These are phyloP conservation scores for Berberis vulgaris DNA, from an alignment of 164 flowering plant genomes.

Conservation along the genomic window DNA sequence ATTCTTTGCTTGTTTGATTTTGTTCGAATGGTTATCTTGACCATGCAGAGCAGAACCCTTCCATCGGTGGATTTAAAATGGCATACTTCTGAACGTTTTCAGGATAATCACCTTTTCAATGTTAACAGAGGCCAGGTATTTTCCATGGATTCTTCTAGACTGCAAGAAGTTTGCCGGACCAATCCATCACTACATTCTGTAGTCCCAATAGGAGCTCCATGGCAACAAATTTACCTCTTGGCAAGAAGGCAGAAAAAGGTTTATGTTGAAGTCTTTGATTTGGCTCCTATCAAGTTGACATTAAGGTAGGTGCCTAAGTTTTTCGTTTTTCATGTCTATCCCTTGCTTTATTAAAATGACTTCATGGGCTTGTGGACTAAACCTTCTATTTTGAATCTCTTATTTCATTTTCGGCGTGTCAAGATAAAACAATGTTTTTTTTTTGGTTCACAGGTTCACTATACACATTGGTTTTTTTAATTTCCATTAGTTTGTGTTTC, in stretches of 20 bases:
- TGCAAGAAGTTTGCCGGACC: slow-evolving; percentile 14
- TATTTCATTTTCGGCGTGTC: no score
- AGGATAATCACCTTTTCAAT: slow-evolving; percentile 11
- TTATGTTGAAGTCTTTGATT: slow-evolving; percentile 63
- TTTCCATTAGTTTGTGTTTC: no score
- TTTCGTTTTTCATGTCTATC: not conserved
- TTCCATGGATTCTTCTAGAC: slow-evolving; percentile 11
- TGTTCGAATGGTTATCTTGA: slow-evolving; percentile 34
- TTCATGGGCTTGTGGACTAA: not conserved
- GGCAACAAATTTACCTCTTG: slow-evolving; percentile 80
- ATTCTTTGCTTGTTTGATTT: slow-evolving; percentile 56
- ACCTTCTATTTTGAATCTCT: not conserved
- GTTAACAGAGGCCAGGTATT: slow-evolving; percentile 11
- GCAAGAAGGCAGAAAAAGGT: slow-evolving; percentile 76
- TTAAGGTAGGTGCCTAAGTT: slow-evolving; percentile 48
- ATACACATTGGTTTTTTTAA: no score
- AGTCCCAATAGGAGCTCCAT: slow-evolving; percentile 94
- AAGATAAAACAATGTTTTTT: no score
- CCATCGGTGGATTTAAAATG: slow-evolving; percentile 21
- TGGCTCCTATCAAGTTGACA: slow-evolving; percentile 72
- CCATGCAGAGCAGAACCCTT: slow-evolving; percentile 27
- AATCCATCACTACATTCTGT: slow-evolving; percentile 38
- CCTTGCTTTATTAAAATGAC: not conserved
- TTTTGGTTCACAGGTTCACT: no score
- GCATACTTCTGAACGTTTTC: slow-evolving; percentile 14